Percentiles rank a stretch among this genome's conserved stretches.
Evolutionary conservation across 768 basidiomycete species (phyloP).

Genomic region (Russula dissimulans): DNA sequence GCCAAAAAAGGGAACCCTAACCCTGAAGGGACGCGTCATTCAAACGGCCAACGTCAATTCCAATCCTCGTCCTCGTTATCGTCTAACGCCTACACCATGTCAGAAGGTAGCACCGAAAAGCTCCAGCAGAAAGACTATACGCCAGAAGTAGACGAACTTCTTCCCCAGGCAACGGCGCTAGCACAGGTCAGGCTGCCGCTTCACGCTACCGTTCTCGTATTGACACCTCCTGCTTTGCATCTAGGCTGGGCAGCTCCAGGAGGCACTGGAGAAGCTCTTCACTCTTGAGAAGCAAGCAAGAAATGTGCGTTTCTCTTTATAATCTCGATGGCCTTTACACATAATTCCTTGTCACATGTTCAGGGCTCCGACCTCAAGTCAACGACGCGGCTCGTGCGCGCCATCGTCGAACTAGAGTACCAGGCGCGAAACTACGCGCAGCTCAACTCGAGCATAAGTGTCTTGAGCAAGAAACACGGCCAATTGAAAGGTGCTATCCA

Average conservation of each 20-base stretch:
- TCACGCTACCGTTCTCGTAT: not conserved
- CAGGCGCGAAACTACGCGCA: conserved; percentile 58
- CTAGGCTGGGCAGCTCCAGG: conserved; percentile 74
- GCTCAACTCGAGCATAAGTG: conserved; percentile 57
- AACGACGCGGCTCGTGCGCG: conserved; percentile 78
- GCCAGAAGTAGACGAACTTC: conserved; percentile 65
- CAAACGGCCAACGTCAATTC: no score
- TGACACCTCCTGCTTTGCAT: not conserved
- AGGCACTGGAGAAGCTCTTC: conserved; percentile 84
- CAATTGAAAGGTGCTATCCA: conserved; percentile 88
- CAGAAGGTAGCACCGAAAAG: conserved; percentile 50
- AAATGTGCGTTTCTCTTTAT: conserved; percentile 49
- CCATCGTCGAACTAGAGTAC: conserved; percentile 64
- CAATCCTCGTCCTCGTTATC: not conserved
- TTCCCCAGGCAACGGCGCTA: conserved; percentile 57
- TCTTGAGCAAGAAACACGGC: conserved; percentile 92
- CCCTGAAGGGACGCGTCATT: conserved; percentile 29
- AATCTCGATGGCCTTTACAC: not conserved
- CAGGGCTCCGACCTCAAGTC: conserved; percentile 90
- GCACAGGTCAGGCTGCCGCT: conserved; percentile 48
- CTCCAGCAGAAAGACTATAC: conserved; percentile 82
- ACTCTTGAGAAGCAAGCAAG: conserved; percentile 90
- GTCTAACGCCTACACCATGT: conserved; percentile 41
- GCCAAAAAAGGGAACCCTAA: conserved; percentile 18
- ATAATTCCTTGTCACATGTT: not conserved